Evolutionary conservation across 441 rosid genomes (phyloP).

Genomic region (Eruca vesicaria): DNA sequence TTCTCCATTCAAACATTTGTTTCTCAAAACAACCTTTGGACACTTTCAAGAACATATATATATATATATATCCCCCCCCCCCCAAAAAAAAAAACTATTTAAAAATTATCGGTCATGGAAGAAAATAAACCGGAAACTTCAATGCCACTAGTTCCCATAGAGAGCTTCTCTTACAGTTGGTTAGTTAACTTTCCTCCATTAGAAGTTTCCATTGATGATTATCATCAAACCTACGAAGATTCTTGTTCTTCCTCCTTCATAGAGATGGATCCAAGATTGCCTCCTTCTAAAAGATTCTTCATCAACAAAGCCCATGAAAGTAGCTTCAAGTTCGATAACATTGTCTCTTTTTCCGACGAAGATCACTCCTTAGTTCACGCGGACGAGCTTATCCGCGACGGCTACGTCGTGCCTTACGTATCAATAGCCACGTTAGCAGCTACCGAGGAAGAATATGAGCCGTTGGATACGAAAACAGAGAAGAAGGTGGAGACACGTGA

Average conservation of each 20-base stretch:
- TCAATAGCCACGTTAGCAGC: conserved; percentile 31
- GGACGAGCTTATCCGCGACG: conserved; percentile 80
- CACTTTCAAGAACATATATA: conserved; percentile 14
- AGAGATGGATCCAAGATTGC: conserved; percentile 93
- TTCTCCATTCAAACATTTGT: conserved; percentile 1
- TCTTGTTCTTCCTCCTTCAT: conserved; percentile 86
- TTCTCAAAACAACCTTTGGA: conserved; percentile 26
- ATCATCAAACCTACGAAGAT: conserved; percentile 56
- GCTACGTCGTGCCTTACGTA: conserved; percentile 62
- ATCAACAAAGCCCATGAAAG: conserved; percentile 59
- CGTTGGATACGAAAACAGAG: conserved; percentile 35
- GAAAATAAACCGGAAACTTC: too few species aligned
- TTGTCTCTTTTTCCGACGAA: conserved; percentile 50
- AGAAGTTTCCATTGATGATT: conserved; percentile 50
- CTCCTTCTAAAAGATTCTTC: conserved; percentile 88
- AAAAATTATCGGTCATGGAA: conserved; percentile 26
- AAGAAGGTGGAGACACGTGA: conserved; percentile 32
- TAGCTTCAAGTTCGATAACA: conserved; percentile 75
- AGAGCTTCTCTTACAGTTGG: conserved; percentile 94
- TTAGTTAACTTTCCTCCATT: conserved; percentile 64
- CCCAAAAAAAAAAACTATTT: neutral
- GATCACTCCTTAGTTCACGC: conserved; percentile 62
- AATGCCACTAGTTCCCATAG: conserved; percentile 71
- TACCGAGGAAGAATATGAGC: conserved; percentile 37
- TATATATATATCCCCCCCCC: too few species aligned